Evolutionary conservation across 257 asterid genomes (phyloP).

Genomic region (Ajuga chamaepitys): DNA sequence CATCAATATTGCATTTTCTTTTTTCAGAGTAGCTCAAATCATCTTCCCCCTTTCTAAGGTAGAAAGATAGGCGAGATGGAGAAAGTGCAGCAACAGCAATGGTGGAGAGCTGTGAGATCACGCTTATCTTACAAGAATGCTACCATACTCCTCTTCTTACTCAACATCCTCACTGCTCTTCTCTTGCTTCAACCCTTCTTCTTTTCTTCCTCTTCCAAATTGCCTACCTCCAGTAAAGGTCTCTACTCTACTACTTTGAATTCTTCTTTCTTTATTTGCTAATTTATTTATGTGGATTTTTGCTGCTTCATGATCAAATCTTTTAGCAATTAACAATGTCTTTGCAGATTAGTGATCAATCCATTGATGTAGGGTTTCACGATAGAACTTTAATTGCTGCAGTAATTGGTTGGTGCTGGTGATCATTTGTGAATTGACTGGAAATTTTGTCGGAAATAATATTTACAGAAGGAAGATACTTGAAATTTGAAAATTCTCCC

Average conservation of each 20-base stretch:
- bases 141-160: constrained; percentile 55
- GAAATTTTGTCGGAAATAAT: neutral
- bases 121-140: constrained; percentile 75
- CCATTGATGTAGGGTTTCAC: neutral
- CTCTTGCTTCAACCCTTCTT: constrained; percentile 59
- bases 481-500: too few species aligned
- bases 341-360: neutral
- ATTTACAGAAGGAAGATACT: neutral
- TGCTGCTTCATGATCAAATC: neutral
- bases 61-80: constrained; percentile 34
- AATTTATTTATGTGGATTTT: neutral
- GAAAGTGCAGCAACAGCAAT: constrained; percentile 52
- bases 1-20: neutral
- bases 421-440: neutral
- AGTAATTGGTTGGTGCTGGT: neutral
- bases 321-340: neutral
- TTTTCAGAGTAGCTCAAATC: neutral
- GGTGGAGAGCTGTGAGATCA: constrained; percentile 54
- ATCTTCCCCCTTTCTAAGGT: neutral
- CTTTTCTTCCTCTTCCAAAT: constrained; percentile 38
- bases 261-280: neutral
- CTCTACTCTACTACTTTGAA: neutral
- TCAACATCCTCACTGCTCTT: constrained; percentile 55
- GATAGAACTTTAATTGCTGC: neutral
- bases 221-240: constrained; percentile 44